A percentile compares a stretch with the other conserved stretches of the same genome.
Conservation (phyloP, 1,139 yeast genomes). For the Candida tunisiensis region DNA sequence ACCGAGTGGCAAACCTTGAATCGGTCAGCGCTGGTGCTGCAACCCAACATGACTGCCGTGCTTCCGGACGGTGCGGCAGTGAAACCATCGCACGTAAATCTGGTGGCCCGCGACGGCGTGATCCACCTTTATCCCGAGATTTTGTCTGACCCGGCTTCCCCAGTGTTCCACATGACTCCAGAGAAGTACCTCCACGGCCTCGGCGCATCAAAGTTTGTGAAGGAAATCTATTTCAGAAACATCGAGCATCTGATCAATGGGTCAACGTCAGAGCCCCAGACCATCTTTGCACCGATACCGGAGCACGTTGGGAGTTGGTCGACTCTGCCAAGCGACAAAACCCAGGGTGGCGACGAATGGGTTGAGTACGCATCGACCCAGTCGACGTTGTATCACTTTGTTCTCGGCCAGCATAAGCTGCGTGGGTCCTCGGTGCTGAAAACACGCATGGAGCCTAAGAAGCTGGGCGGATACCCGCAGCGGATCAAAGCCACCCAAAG, state of each 20-base stretch:
- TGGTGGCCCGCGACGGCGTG: slow-evolving; percentile 40
- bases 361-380: slow-evolving; percentile 13
- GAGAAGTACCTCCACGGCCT: slow-evolving; percentile 60
- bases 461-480: slow-evolving; percentile 24
- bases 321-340: slow-evolving; percentile 2
- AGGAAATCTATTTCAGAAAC: slow-evolving; percentile 51
- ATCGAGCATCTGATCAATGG: slow-evolving; percentile 43
- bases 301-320: slow-evolving; percentile 1
- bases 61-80: slow-evolving; percentile 8
- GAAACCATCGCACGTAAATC: slow-evolving; percentile 14
- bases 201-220: slow-evolving; percentile 48
- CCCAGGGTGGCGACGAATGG: slow-evolving; percentile 20
- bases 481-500: slow-evolving; percentile 10
- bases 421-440: slow-evolving; percentile 2
- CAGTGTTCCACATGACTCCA: slow-evolving; percentile 39
- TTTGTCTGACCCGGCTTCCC: slow-evolving; percentile 22
- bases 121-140: slow-evolving; percentile 36
- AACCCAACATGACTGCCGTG: slow-evolving; percentile 8
- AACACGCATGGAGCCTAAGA: slow-evolving; percentile 14
- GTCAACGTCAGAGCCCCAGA: slow-evolving; percentile 27
- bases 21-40: no score
- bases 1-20: no score
- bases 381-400: slow-evolving; percentile 52
- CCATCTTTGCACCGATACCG: slow-evolving; percentile 34
- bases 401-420: slow-evolving; percentile 29